Conservation (phyloP, 1,284 basidiomycete species). For the Leccinum griseonigrum region DNA sequence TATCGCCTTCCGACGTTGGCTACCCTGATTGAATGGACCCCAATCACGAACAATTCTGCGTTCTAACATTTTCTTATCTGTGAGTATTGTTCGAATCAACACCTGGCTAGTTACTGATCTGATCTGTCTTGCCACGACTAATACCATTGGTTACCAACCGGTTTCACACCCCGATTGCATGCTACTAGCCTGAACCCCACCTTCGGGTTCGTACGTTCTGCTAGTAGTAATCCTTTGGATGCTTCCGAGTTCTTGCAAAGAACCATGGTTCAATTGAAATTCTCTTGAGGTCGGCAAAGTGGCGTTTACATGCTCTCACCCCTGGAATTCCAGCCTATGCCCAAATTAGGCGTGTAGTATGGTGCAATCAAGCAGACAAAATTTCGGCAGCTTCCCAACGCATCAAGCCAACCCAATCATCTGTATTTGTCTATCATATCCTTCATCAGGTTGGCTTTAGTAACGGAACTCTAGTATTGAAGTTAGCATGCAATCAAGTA, state of each 20-base stretch:
- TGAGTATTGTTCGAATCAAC: neutral
- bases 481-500: neutral
- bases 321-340: neutral
- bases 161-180: neutral
- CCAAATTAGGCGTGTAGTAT: neutral
- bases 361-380: neutral
- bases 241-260: neutral
- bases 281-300: neutral
- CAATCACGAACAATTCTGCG: neutral
- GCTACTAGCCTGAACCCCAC: neutral
- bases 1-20: slow-evolving; percentile 4
- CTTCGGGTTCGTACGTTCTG: neutral
- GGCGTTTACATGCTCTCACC: neutral
- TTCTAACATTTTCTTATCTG: neutral
- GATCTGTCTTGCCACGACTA: slow-evolving; percentile 1
- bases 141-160: neutral
- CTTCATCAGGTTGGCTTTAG: neutral
- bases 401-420: neutral
- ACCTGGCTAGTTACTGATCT: neutral
- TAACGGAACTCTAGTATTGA: neutral
- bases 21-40: neutral
- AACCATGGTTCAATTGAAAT: neutral
- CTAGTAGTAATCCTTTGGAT: neutral
- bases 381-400: neutral
- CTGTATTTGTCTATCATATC: neutral